Base-by-base conservation (phyloP, 805 yeast genomes). In the Saccharomycopsis sp. region DNA sequence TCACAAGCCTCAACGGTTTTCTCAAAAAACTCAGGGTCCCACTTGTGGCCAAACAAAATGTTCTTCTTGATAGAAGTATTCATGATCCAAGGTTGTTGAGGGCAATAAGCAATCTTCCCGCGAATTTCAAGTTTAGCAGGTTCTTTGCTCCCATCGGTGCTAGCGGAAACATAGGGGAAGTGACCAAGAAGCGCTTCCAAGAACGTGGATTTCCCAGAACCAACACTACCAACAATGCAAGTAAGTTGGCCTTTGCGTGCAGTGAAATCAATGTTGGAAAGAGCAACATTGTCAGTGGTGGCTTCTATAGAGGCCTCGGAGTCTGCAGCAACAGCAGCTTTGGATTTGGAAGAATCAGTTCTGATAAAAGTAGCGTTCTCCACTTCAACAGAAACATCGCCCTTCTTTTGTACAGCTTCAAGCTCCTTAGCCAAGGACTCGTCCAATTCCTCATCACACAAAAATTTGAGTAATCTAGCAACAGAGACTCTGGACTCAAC, bases 171-270 rank as follows among this genome's bases (percentile, higher is more conserved):
- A 36, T 68, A 60, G 10, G 67, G 62, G n/a, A 77, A 54, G 38
- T 71, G 72, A 5, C 85, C 85, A 21, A 76, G 50, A 9, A 77
- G 52, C 10, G 77, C 65, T 46, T 70, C 67, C 36, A 77, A 57
- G 20, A 74, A 60, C 0, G 84, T 71, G 2, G 81, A 68, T 50
- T 79, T 79, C 37, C 86, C 86, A 10, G 80, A 58, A 3, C 85
- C 85, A 23, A 79, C 85, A 50, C 72, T 62, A 8, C 85, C 85
- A 19, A 78, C 77, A 38, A 79, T 58, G 56, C 85, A 76, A 1
- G 73, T 62, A 41, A 79, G 59, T 27, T 67, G 62, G 4, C 79
- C 78, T 50, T 68, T 69, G n/a, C 50, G 57, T 1, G 77, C 81
- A 7, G 52, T 45, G 48, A 75, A 75, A 40, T 65, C 56, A 35